A percentile compares a stretch with the other conserved stretches of the same genome.
Evolutionary conservation across 116 monocot species (phyloP).

Genomic region (Iris pallida): DNA sequence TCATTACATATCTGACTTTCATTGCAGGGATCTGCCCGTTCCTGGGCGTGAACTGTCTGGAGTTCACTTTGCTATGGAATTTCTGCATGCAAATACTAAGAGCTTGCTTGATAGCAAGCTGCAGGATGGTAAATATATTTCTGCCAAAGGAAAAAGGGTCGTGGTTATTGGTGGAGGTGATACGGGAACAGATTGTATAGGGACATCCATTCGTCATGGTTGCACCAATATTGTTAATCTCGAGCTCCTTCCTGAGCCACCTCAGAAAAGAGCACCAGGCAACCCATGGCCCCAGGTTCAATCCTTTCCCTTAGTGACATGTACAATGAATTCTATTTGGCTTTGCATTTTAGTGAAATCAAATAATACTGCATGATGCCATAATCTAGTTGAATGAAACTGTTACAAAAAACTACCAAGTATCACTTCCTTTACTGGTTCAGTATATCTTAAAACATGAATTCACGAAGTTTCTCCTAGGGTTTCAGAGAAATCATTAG

Average conservation of each 20-base stretch:
- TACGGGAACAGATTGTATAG: slow-evolving; percentile 98
- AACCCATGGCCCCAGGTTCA: slow-evolving; percentile 99
- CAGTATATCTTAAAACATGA: too few relatives aligned
- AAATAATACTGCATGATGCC: too few relatives aligned
- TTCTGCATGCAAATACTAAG: slow-evolving; percentile 95
- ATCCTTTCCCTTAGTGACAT: not conserved
- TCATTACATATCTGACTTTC: too few relatives aligned
- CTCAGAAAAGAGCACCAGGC: slow-evolving; percentile 61
- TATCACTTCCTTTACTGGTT: too few relatives aligned
- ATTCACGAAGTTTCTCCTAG: too few relatives aligned
- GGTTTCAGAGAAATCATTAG: too few relatives aligned
- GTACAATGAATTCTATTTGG: not conserved
- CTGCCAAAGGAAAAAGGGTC: slow-evolving; percentile 93
- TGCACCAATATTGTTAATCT: slow-evolving; percentile 81
- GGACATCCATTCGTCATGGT: slow-evolving; percentile 94
- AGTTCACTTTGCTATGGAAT: slow-evolving; percentile 98
- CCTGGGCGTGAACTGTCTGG: slow-evolving; percentile 88
- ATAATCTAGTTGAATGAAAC: too few relatives aligned
- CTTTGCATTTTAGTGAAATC: too few relatives aligned
- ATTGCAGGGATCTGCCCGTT: slow-evolving; percentile 77
- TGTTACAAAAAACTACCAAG: too few relatives aligned
- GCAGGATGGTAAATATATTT: slow-evolving; percentile 80
- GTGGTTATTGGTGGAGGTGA: slow-evolving; percentile 98
- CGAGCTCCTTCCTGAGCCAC: slow-evolving; percentile 91
- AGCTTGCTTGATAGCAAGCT: slow-evolving; percentile 95